A percentile compares a stretch with the other conserved stretches of the same genome.
Conservation (phyloP, 2,329 filamentous ascomycete species). For the Paracoccidioides lutzii region DNA sequence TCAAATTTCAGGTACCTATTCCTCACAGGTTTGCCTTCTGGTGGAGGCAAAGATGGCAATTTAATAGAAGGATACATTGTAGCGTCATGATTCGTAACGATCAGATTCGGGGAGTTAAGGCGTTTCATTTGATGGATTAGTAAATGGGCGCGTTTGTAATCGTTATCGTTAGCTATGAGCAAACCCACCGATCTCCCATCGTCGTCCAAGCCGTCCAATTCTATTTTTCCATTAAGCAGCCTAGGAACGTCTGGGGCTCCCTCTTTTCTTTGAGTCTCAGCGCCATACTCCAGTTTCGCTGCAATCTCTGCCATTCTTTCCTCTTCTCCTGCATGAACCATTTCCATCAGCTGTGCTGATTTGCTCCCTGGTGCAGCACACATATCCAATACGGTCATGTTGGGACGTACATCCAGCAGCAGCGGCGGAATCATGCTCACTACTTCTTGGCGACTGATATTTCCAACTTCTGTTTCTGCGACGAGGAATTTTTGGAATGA, state of each 20-base stretch:
- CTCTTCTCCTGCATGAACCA: conserved; percentile 88
- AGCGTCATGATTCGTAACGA: conserved; percentile 96
- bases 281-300: conserved; percentile 47
- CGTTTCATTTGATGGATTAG: conserved; percentile 96
- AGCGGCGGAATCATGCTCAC: conserved; percentile 98
- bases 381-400: conserved; percentile 88
- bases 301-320: conserved; percentile 63
- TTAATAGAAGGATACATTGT: conserved; percentile 89
- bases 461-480: conserved; percentile 90
- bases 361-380: conserved; percentile 97
- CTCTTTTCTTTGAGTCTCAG: conserved; percentile 17
- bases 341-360: conserved; percentile 85
- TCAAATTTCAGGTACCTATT: conserved; percentile 87
- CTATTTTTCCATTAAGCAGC: conserved; percentile 29
- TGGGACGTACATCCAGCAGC: conserved; percentile 77
- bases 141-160: conserved; percentile 96
- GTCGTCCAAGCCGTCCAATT: conserved; percentile 50
- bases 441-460: conserved; percentile 93
- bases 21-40: conserved; percentile 41
- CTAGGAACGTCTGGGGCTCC: conserved; percentile 14
- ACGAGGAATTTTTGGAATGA: conserved; percentile 97
- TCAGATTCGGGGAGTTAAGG: conserved; percentile 86
- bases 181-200: conserved; percentile 81
- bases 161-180: conserved; percentile 87
- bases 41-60: conserved; percentile 48